Base-by-base conservation (phyloP, 805 yeast genomes). In the Candida bentonensis region DNA sequence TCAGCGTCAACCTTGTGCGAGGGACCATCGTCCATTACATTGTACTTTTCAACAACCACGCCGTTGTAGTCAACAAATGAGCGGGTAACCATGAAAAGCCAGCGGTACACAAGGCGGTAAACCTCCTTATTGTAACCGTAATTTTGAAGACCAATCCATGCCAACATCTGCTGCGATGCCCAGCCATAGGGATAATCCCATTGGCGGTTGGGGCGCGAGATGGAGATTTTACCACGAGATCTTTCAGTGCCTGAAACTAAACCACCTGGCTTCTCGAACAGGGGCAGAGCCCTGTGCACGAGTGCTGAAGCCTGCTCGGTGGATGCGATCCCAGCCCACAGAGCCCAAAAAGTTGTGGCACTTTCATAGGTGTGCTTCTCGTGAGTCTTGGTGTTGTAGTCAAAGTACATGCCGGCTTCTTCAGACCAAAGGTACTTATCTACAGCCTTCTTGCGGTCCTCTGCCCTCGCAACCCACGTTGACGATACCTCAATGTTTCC, bases 161-260 rank as follows among this genome's bases (percentile, higher is more conserved):
- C 89, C 44, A 89, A 61, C 15, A 89, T 84, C 62, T 89, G 98
- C 59, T 92, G 97, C 2, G 98, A 97, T 0, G 97, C 96, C 98
- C 98, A 89, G 1, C 97, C 97, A 57, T 67, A 85, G 2, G 98
- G 98, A 61, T 81, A 92, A 61, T 89, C 98, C 98, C 98, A 89
- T 64, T 89, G 98, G 60, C 97, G 70, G 11, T 81, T 76, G n/a
- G 94, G 96, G 54, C 86, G 68, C 39, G 74, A 69, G 15, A 82
- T 62, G 1, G 80, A 75, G 28, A 84, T 64, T 22, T 70, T 74
- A 33, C 95, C 94, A 51, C 95, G 67, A 2, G 88, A 78, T 50
- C 69, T 60, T 51, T 75, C 70, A 0, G 95, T 81, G 30, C 96
- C 94, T 0, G 95, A 79, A 1, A 78, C 95, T 7, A 89, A 61